Percentiles rank a stretch among this genome's conserved stretches.
phyloP scores from a whole-genome alignment of 192 early-diverging fungal genomes.

The Phlyctochytrium planicorne region DNA sequence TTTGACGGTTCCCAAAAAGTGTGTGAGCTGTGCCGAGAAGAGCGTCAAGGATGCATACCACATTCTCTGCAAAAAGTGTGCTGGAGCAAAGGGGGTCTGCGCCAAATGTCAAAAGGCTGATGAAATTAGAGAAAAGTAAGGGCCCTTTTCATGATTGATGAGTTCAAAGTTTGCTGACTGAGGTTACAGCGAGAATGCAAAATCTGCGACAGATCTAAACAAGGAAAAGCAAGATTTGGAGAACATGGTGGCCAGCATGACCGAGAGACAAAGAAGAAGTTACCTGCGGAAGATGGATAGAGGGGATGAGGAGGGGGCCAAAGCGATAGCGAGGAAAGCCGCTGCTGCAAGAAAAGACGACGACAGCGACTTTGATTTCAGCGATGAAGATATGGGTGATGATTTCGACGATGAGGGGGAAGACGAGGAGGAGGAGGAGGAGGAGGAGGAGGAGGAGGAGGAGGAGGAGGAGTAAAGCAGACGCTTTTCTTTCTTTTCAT shows the following conservation, averaged over 20 bases:
- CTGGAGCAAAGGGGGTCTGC: slow-evolving; percentile 75
- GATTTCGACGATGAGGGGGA: slow-evolving; percentile 38
- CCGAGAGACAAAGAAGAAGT: slow-evolving; percentile 78
- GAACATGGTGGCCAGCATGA: slow-evolving; percentile 65
- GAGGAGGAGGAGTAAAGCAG: no score
- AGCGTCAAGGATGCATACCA: slow-evolving; percentile 92
- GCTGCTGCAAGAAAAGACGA: slow-evolving; percentile 45
- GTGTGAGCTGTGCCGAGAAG: slow-evolving; percentile 76
- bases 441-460: no score
- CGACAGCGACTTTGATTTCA: slow-evolving; percentile 51
- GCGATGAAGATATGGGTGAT: slow-evolving; percentile 55
- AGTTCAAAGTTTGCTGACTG: no score
- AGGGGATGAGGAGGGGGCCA: slow-evolving; percentile 66
- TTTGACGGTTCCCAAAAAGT: slow-evolving; percentile 85
- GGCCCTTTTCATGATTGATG: slow-evolving; percentile 25
- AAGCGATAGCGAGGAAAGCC: slow-evolving; percentile 26
- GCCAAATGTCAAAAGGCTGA: slow-evolving; percentile 83
- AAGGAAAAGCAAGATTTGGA: slow-evolving; percentile 77
- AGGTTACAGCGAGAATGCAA: no score
- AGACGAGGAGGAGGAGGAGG: slow-evolving; percentile 42
- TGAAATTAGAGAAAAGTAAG: slow-evolving; percentile 56
- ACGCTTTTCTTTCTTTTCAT: no score
- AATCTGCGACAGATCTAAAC: slow-evolving; percentile 59
- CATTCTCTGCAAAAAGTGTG: slow-evolving; percentile 87
- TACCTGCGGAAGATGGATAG: slow-evolving; percentile 79